Base-by-base conservation (phyloP, 129 eudicot genomes). In the Logfia minima region DNA sequence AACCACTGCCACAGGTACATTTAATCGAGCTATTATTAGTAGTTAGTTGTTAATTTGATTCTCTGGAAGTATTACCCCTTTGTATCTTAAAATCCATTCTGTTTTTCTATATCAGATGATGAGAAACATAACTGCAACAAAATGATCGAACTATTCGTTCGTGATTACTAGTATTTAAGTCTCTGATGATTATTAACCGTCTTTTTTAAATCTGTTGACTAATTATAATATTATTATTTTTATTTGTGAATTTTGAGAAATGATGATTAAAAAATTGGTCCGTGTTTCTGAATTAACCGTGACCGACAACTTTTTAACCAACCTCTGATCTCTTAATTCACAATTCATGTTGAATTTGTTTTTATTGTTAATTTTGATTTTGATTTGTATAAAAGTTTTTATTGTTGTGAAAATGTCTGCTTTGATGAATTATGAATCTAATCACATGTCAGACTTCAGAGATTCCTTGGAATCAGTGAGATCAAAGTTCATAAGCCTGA, bases 211-310 rank as follows among this genome's bases (percentile, higher is more conserved):
- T 6, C 6, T 2, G 2, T 5, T 64, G 4, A 17, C 37, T 16
- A 48, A 48, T 63, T 28, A 29, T 31, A 65, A 1, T 1, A 5
- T 31, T 26, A 17, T 14, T 3, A 62, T 16, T 4, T 22, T 5
- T 62, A 6, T 1, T 62, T 0, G 23, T 37, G 22, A 10, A 23
- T 52, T 13, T 29, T 41, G 82, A 48, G 84, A 76, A 17, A 71
- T 76, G 87, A 84, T 37, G 87, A 79, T n/a, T 13, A 79, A 53
- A 1, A 11, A 0, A 70, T 76, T 84, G 87, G 82, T 84, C 87
- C 84, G 77, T 84, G 84, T 80, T 80, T 80, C 87, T 76, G 82
- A 84, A 53, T 80, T 80, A 43, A 80, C 76, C 79, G 81, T 84
- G 87, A 79, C 84, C 67, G 78, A 79, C 79, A 75, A 75, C 72